Evolutionary conservation across 1,139 yeast genomes (phyloP).

Genomic region (Yamadazyma atmosphaerica): DNA sequence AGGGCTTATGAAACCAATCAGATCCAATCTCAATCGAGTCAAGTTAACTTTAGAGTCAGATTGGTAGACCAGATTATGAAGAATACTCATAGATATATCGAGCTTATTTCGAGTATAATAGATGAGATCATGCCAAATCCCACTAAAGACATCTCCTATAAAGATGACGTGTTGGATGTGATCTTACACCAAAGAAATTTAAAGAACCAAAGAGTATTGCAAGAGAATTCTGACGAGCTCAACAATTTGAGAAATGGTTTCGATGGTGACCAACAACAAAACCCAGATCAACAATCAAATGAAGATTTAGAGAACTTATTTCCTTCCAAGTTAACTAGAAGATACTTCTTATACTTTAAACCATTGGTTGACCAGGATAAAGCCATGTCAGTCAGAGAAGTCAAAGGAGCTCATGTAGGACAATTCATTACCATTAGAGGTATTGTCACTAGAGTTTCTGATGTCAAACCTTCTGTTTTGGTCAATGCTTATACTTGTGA

Average conservation of each 20-base stretch:
- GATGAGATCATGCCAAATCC: conserved; percentile 87
- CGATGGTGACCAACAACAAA: conserved; percentile 15
- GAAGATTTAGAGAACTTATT: conserved; percentile 49
- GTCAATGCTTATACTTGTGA: conserved; percentile 98
- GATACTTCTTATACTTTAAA: conserved; percentile 83
- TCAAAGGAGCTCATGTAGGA: conserved; percentile 83
- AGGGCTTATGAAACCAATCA: conserved; percentile 60
- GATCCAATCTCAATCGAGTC: conserved; percentile 16
- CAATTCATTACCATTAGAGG: conserved; percentile 89
- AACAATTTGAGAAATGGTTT: conserved; percentile 41
- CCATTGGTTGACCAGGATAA: conserved; percentile 59
- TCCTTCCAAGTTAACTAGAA: conserved; percentile 83
- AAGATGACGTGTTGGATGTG: conserved; percentile 91
- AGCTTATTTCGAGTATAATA: conserved; percentile 66
- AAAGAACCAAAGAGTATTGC: conserved; percentile 72
- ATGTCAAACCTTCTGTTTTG: conserved; percentile 88
- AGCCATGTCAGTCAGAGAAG: conserved; percentile 84
- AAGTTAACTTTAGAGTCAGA: conserved; percentile 25
- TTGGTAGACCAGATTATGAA: conserved; percentile 61
- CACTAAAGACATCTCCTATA: conserved; percentile 70
- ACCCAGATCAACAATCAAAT: conserved; percentile 22
- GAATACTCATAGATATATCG: conserved; percentile 79
- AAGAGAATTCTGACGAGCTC: conserved; percentile 60
- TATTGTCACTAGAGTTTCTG: conserved; percentile 92
- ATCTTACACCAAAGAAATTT: conserved; percentile 86